Evolutionary conservation across 1,139 yeast species (phyloP).

Genomic region (Nakaseomyces delphensis): DNA sequence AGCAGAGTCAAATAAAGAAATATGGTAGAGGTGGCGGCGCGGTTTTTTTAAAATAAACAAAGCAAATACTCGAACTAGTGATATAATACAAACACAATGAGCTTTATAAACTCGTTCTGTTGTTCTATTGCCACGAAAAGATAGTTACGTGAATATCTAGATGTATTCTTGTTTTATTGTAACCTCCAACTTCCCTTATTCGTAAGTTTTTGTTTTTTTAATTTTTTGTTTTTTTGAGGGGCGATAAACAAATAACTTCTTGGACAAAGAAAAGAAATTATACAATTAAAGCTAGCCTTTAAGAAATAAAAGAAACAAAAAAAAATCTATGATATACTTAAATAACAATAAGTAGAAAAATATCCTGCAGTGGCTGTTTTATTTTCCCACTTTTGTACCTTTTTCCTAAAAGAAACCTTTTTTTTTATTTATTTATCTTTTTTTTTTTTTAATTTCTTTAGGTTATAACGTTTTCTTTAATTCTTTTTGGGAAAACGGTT

Average conservation of each 20-base stretch:
- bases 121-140: too few relatives aligned
- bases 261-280: not conserved
- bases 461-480: not conserved
- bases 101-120: too few relatives aligned
- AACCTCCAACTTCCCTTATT: too few relatives aligned
- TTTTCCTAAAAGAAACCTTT: not conserved
- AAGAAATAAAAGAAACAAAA: slow-evolving; percentile 1
- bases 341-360: not conserved
- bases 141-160: too few relatives aligned
- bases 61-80: not conserved
- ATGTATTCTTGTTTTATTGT: not conserved
- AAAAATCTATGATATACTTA: not conserved
- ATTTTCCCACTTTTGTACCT: slow-evolving; percentile 1
- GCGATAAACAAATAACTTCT: not conserved
- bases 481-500: slow-evolving; percentile 1
- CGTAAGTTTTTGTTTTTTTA: too few relatives aligned
- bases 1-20: not conserved
- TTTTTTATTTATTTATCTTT: not conserved
- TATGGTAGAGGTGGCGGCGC: not conserved
- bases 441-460: not conserved
- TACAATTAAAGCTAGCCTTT: not conserved
- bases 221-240: too few relatives aligned
- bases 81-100: too few relatives aligned
- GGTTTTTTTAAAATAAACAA: not conserved
- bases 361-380: slow-evolving; percentile 1